phyloP scores from a whole-genome alignment of 495 filamentous ascomycete genomes.

The Penicillium arizonense region DNA sequence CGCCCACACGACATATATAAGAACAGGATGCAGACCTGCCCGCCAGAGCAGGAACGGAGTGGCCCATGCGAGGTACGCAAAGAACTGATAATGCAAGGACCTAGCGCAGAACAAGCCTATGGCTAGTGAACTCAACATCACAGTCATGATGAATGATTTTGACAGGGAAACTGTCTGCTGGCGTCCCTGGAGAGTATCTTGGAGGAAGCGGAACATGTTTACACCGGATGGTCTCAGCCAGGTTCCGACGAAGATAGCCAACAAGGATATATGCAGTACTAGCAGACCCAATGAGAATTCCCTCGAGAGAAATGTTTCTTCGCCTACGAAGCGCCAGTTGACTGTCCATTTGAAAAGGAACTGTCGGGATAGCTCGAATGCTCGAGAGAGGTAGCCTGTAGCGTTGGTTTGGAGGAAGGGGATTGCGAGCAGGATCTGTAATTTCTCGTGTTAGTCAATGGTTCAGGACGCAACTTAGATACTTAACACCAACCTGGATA shows the following conservation, averaged over 20 bases:
- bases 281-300: conserved; percentile 69
- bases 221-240: conserved; percentile 56
- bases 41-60: conserved; percentile 91
- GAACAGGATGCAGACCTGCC: conserved; percentile 67
- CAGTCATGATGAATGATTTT: conserved; percentile 72
- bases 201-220: conserved; percentile 48
- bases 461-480: neutral
- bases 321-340: conserved; percentile 92
- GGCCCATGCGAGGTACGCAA: conserved; percentile 87
- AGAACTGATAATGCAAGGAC: conserved; percentile 96
- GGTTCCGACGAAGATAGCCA: conserved; percentile 58
- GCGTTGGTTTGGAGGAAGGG: conserved; percentile 73
- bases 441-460: conserved; percentile 4
- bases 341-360: conserved; percentile 99
- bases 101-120: conserved; percentile 90
- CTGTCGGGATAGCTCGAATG: conserved; percentile 84
- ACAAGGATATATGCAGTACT: conserved; percentile 61
- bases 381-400: conserved; percentile 68
- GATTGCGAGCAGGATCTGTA: conserved; percentile 61
- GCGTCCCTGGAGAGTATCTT: conserved; percentile 51
- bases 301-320: conserved; percentile 75
- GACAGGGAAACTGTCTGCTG: conserved; percentile 59
- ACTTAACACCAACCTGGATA: conserved; percentile 55
- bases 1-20: conserved; percentile 73
- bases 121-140: conserved; percentile 73